Percentiles rank a stretch among this genome's conserved stretches.
These are phyloP conservation scores for Pseudonitzschia multistriata DNA, from an alignment of 108 stramenopile genomes.

Conservation along the genomic window DNA sequence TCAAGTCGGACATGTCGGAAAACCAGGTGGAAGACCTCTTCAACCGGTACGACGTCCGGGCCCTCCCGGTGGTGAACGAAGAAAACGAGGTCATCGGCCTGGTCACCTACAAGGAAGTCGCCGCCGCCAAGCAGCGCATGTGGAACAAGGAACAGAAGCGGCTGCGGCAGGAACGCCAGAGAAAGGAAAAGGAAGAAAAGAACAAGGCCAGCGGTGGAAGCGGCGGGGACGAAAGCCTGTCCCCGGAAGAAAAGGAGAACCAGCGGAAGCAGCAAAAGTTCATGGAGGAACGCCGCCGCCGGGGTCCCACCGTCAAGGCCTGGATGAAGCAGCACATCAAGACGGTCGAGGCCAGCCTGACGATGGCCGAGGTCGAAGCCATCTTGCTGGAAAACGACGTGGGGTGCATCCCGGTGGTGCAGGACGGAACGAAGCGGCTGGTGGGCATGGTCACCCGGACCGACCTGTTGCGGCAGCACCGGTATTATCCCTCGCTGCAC, in stretches of 20 bases:
- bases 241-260: constrained; percentile 35
- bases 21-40: constrained; percentile 85
- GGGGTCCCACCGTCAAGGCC: constrained; percentile 76
- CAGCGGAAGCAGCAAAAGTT: constrained; percentile 33
- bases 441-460: constrained; percentile 89
- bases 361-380: constrained; percentile 82
- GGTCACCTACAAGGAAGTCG: constrained; percentile 88
- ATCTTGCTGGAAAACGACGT: constrained; percentile 81
- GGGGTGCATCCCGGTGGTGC: constrained; percentile 83
- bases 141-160: constrained; percentile 81
- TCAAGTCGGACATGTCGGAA: constrained; percentile 77
- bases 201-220: background rate
- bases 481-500: constrained; percentile 82
- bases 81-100: constrained; percentile 78
- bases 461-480: constrained; percentile 81
- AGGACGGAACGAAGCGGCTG: constrained; percentile 66
- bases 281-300: constrained; percentile 44
- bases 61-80: constrained; percentile 86
- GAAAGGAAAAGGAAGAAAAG: constrained; percentile 21
- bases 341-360: constrained; percentile 63
- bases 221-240: constrained; percentile 32
- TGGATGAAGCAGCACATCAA: constrained; percentile 91
- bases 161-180: constrained; percentile 37
- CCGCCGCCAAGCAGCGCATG: constrained; percentile 76
- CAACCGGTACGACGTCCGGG: constrained; percentile 78